phyloP scores from a whole-genome alignment of 164 flowering plant species.

The Piper longum region DNA sequence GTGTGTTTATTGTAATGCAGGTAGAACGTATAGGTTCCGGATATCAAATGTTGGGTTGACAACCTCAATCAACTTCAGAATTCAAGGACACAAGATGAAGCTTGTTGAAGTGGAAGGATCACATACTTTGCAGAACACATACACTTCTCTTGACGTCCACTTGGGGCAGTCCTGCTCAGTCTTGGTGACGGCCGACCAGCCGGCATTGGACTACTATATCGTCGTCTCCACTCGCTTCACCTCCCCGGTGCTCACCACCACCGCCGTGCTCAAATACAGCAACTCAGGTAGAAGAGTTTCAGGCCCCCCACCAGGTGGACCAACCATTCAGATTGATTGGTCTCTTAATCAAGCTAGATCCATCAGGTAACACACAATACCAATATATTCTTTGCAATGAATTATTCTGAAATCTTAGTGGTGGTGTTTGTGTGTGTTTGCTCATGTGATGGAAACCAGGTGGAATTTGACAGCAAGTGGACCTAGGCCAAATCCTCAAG shows the following conservation, averaged over 20 bases:
- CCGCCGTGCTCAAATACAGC: constrained; percentile 75
- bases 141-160: constrained; percentile 76
- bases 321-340: constrained; percentile 59
- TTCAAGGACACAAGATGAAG: constrained; percentile 76
- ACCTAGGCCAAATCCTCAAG: constrained; percentile 94
- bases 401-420: neutral
- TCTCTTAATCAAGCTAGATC: constrained; percentile 79
- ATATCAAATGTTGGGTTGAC: constrained; percentile 86
- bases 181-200: constrained; percentile 79
- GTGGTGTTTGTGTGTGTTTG: neutral
- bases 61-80: constrained; percentile 86
- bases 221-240: constrained; percentile 86
- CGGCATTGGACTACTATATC: constrained; percentile 61
- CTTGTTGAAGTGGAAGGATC: constrained; percentile 93
- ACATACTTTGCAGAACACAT: constrained; percentile 73
- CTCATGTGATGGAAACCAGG: constrained; percentile 16
- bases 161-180: constrained; percentile 87
- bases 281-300: constrained; percentile 49
- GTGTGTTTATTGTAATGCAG: constrained; percentile 17
- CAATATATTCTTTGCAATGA: neutral
- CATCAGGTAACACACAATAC: constrained; percentile 32
- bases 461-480: constrained; percentile 79
- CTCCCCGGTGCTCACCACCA: constrained; percentile 51
- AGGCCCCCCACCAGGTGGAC: constrained; percentile 72
- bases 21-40: constrained; percentile 80